These are phyloP conservation scores for Glebionis coronaria DNA, from an alignment of 129 eudicot species.

Conservation along the genomic window DNA sequence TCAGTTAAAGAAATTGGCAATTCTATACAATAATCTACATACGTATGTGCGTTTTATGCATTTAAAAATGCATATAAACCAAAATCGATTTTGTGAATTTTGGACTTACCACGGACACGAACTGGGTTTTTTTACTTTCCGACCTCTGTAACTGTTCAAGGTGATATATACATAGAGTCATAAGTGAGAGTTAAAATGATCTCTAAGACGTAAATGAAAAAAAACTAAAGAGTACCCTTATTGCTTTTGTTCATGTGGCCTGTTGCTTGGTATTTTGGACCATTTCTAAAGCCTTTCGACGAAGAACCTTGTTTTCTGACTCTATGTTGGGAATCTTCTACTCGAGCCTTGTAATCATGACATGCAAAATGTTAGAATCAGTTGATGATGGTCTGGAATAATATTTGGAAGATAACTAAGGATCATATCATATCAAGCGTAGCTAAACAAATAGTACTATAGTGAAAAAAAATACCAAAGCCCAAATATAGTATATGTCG, in stretches of 20 bases:
- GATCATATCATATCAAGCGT: too few species aligned
- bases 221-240: conserved; percentile 48
- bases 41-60: neutral
- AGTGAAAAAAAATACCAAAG: too few species aligned
- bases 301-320: conserved; percentile 88
- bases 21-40: too few species aligned
- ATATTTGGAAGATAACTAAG: too few species aligned
- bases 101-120: conserved; percentile 48
- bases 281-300: conserved; percentile 88
- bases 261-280: conserved; percentile 68
- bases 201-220: conserved; percentile 8
- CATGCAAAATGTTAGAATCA: neutral
- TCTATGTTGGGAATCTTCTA: conserved; percentile 76
- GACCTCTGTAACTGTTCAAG: conserved; percentile 54
- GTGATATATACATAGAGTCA: conserved; percentile 17
- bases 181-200: conserved; percentile 21
- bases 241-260: conserved; percentile 64
- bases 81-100: neutral
- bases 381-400: neutral
- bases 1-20: neutral
- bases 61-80: neutral
- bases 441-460: too few species aligned
- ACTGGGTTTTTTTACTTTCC: conserved; percentile 45
- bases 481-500: too few species aligned
- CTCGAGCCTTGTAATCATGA: conserved; percentile 50